Evolutionary conservation across 768 basidiomycete species (phyloP), one percentile per base, ranked within the genome.

Genomic region (Lactifluus hygrophoroides): DNA sequence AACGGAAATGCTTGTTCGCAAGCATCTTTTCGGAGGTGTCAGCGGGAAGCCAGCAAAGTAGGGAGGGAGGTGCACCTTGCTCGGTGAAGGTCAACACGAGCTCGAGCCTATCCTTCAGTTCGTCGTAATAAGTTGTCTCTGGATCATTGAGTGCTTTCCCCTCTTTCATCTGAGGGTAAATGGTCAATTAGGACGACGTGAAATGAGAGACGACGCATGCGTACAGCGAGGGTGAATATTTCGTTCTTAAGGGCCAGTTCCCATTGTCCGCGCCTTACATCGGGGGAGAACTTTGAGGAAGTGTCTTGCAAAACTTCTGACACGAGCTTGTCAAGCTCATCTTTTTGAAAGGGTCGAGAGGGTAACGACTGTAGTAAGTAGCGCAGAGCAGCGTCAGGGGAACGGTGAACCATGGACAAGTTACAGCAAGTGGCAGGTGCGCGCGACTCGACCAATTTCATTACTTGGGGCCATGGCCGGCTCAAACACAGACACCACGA

Each of bases 1-100:
- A 93, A 84, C 1, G 90, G 84, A 61, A 91, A 84, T 2, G 78
- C 78, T 40, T 78, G 76, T 61, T 93, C 90, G 65, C 85, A 88
- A n/a, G 83, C 86, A 66, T 90, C 89, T 90, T 62, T 5, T 42
- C 35, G 56, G 58, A 27, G 49, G 60, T 58, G 30, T 61, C 11
- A 56, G 44, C 19, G 54, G 23, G 16, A 44, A 28, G 32, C 44
- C 45, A 27, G 50, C 49, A 35, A 34, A 46, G 11, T 27, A 60
- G 21, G 48, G 21, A 27, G 9, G 27, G 42, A 49, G 7, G 71
- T 81, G 59, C 65, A 85, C 88, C 88, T 48, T 83, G 80, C 67
- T 91, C 88, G 23, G 86, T 86, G 72, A 90, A 86, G 32, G 82
- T 80, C 43, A 93, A 75, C 17, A 84, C 77, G 46, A 92, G 70